Evolutionary conservation across 306 rosid genomes (phyloP).

Genomic region (Morella rubra): DNA sequence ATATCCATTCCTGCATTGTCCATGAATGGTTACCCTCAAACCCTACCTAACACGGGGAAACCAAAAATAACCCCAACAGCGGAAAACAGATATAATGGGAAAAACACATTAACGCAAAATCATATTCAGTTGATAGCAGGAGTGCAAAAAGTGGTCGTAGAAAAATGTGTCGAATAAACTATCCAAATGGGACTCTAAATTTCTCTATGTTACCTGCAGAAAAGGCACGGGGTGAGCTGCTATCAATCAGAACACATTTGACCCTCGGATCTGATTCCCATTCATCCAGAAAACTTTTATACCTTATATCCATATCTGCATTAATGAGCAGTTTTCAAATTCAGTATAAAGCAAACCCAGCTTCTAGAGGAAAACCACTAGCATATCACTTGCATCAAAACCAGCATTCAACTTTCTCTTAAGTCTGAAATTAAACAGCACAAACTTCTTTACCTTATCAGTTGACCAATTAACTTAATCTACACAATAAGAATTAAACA

Average conservation of each 20-base stretch:
- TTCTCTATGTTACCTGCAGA: slow-evolving; percentile 72
- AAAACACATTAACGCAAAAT: slow-evolving; percentile 15
- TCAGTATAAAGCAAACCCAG: slow-evolving; percentile 14
- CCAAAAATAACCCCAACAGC: slow-evolving; percentile 32
- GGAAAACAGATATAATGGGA: slow-evolving; percentile 4
- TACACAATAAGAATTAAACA: background rate
- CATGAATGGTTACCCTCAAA: slow-evolving; percentile 66
- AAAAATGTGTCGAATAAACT: background rate
- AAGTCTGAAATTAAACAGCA: background rate
- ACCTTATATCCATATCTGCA: slow-evolving; percentile 92
- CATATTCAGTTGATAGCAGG: slow-evolving; percentile 7
- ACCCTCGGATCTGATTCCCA: slow-evolving; percentile 89
- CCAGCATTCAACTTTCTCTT: background rate
- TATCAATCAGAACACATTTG: slow-evolving; percentile 80
- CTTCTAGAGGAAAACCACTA: background rate
- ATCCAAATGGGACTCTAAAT: background rate
- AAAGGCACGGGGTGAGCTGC: slow-evolving; percentile 92
- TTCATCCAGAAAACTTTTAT: slow-evolving; percentile 78
- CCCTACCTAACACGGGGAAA: slow-evolving; percentile 46
- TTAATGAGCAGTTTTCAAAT: slow-evolving; percentile 2
- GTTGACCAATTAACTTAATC: background rate
- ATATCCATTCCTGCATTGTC: slow-evolving; percentile 98
- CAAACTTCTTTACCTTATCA: background rate
- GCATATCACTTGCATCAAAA: background rate
- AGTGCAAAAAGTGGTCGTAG: background rate